phyloP scores from a whole-genome alignment of 768 basidiomycete genomes.

The Chalciporus sphaerocephalus region DNA sequence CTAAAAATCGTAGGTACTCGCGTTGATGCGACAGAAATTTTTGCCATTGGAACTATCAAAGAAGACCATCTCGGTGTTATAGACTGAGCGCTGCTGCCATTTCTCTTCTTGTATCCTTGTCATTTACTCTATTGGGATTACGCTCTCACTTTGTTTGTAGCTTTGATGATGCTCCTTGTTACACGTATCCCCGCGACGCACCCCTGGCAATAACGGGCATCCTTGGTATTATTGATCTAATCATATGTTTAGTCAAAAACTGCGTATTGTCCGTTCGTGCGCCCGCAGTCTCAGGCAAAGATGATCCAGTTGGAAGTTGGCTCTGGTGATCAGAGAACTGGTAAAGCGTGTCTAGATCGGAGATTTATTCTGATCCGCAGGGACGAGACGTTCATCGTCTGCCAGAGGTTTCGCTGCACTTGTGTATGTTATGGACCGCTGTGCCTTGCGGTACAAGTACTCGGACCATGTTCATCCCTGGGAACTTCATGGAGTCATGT shows the following conservation, averaged over 20 bases:
- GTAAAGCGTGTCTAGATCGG: too few species aligned
- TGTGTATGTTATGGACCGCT: too few species aligned
- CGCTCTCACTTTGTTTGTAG: conserved; percentile 5
- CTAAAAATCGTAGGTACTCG: conserved; percentile 98
- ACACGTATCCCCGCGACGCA: neutral
- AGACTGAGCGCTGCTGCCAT: conserved; percentile 42
- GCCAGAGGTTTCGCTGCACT: too few species aligned
- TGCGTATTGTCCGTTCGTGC: too few species aligned
- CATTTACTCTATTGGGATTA: neutral
- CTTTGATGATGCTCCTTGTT: neutral
- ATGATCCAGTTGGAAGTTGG: too few species aligned
- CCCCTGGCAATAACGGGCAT: neutral
- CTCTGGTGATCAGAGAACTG: too few species aligned
- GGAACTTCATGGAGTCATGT: too few species aligned
- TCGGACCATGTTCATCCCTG: too few species aligned
- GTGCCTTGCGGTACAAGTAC: too few species aligned
- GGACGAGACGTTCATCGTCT: too few species aligned
- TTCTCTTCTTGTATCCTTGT: neutral
- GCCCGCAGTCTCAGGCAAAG: neutral
- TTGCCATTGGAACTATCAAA: conserved; percentile 97
- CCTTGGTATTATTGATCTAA: neutral
- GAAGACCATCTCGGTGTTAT: conserved; percentile 96
- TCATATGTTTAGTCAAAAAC: too few species aligned
- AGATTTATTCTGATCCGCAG: too few species aligned
- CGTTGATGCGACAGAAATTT: conserved; percentile 97